A percentile compares a stretch with the other conserved stretches of the same genome.
These are phyloP conservation scores for Escovopsis sp. DNA, from an alignment of 2,329 filamentous ascomycete species.

Conservation along the genomic window DNA sequence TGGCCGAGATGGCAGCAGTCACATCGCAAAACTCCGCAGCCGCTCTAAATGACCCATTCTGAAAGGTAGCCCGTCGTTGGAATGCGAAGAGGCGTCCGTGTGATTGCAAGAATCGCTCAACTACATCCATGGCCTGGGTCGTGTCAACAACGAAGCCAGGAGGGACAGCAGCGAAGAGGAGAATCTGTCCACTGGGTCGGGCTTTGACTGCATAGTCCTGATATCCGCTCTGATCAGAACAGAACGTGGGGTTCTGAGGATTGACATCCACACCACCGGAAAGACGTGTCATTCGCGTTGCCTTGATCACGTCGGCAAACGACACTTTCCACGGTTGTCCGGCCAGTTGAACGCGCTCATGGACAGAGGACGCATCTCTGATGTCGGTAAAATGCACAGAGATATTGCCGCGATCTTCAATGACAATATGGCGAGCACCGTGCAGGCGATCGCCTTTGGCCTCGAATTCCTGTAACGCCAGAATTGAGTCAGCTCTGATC, in stretches of 20 bases:
- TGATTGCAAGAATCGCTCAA: slow-evolving; percentile 21
- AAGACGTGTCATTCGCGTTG: background rate
- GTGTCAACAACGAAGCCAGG: slow-evolving; percentile 8
- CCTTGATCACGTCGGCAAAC: slow-evolving; percentile 6
- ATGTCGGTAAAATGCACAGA: slow-evolving; percentile 45
- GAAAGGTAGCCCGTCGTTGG: slow-evolving; percentile 24
- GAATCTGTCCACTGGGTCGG: slow-evolving; percentile 14
- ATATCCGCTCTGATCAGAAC: background rate
- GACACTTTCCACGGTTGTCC: slow-evolving; percentile 28
- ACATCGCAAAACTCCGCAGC: slow-evolving; percentile 39
- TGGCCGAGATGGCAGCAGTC: slow-evolving; percentile 25
- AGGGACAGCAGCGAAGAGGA: slow-evolving; percentile 12
- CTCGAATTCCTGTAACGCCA: slow-evolving; percentile 22
- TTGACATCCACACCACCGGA: background rate
- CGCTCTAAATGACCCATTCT: slow-evolving; percentile 29
- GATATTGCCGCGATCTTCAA: slow-evolving; percentile 26
- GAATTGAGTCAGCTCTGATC: slow-evolving; percentile 6
- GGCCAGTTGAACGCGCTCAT: slow-evolving; percentile 28
- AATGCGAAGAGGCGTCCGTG: slow-evolving; percentile 40
- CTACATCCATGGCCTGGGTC: slow-evolving; percentile 21
- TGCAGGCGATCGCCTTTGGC: slow-evolving; percentile 18
- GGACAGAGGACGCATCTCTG: slow-evolving; percentile 38
- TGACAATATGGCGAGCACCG: slow-evolving; percentile 22
- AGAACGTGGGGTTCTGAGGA: background rate
- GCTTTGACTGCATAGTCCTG: background rate